Evolutionary conservation across 768 basidiomycete species (phyloP).

Genomic region (Mycena amicta): DNA sequence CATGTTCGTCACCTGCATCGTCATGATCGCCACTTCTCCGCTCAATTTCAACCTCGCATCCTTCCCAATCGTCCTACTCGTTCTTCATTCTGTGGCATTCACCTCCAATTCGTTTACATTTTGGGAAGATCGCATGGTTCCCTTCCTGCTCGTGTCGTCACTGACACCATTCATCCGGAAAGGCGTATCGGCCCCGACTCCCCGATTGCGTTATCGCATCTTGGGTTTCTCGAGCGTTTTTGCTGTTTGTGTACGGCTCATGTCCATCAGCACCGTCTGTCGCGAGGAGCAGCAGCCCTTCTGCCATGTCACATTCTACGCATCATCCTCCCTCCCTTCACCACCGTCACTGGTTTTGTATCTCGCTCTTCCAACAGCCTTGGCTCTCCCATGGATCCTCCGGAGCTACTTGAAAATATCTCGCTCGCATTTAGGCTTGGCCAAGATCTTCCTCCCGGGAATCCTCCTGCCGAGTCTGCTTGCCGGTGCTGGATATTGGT

Average conservation of each 20-base stretch:
- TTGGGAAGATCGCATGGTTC: slow-evolving; percentile 89
- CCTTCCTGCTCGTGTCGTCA: slow-evolving; percentile 72
- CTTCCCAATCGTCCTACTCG: slow-evolving; percentile 47
- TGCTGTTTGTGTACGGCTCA: slow-evolving; percentile 70
- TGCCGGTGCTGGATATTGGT: slow-evolving; percentile 69
- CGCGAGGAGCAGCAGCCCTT: slow-evolving; percentile 92
- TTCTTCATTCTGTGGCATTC: slow-evolving; percentile 76
- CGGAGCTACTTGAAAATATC: slow-evolving; percentile 63
- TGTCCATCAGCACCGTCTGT: slow-evolving; percentile 83
- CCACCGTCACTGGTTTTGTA: slow-evolving; percentile 63
- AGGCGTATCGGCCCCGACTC: slow-evolving; percentile 69
- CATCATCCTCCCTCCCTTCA: slow-evolving; percentile 66
- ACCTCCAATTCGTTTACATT: slow-evolving; percentile 96
- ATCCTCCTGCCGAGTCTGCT: slow-evolving; percentile 62
- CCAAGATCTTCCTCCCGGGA: slow-evolving; percentile 60
- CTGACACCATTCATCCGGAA: slow-evolving; percentile 60
- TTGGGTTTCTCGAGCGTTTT: slow-evolving; percentile 70
- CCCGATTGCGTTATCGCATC: slow-evolving; percentile 73
- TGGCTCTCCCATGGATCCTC: slow-evolving; percentile 58
- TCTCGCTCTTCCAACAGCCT: slow-evolving; percentile 56
- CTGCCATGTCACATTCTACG: slow-evolving; percentile 89
- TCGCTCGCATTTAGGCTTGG: slow-evolving; percentile 74
- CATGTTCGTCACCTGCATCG: slow-evolving; percentile 48
- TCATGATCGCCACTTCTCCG: slow-evolving; percentile 45
- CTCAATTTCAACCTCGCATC: slow-evolving; percentile 35